Base-by-base conservation (phyloP, 1,139 yeast genomes). In the Zygosaccharomyces sapae region DNA sequence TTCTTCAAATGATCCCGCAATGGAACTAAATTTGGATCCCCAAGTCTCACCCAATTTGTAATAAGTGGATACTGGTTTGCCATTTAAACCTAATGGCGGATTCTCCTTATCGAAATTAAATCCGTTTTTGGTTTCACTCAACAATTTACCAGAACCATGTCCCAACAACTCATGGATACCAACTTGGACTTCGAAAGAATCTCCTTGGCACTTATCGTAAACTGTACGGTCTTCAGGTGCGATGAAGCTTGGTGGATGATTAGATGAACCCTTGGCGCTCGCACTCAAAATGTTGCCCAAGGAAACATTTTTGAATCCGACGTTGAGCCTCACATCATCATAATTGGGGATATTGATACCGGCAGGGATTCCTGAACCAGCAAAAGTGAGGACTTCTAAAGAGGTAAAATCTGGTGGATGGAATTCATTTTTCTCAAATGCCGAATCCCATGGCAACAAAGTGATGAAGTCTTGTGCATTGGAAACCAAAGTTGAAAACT, bases 311-410 rank as follows among this genome's bases (percentile, higher is more conserved):
- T 88, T 88, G 71, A 88, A 88, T 0, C 96, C 96, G 61, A 81
- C 70, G 53, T 81, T 85, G 62, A 86, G 74, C 62, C 96, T 76
- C 44, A 87, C 89, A 59, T 86, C 95, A 65, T 87, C 96, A 67
- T 88, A 88, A 68, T 88, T 88, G 50, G 96, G 96, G 56, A 88
- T 85, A 63, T 88, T 88, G 66, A 88, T 88, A 48, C 96, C 96
- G 0, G 95, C 95, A 19, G 96, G 96, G 49, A 86, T 79, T 45
- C 96, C 96, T 31, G 90, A 80, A 3, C 94, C 92, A 1, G 95
- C 87, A 73, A 87, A 87, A 0, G 96, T 85, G 62, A 88, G 72
- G 2, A 88, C 96, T 68, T 88, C 96, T 59, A 88, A 74, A 1
- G 95, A 86, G 1, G 95, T 86, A 67, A 88, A 88, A 66, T 88